Evolutionary conservation across 1,284 basidiomycete genomes (phyloP).

Genomic region (Ustilago curta): DNA sequence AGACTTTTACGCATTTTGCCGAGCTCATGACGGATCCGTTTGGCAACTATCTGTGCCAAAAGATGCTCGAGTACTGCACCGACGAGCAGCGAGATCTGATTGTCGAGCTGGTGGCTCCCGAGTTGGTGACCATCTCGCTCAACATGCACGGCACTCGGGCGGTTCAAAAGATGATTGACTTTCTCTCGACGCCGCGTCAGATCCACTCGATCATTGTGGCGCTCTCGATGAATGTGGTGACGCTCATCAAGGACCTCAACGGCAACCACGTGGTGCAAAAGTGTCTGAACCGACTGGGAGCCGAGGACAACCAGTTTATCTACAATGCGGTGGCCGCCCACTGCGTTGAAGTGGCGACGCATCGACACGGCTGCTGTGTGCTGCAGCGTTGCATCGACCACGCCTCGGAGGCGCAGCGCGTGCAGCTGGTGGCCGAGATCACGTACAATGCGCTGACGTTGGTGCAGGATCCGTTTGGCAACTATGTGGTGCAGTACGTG

Average conservation of each 20-base stretch:
- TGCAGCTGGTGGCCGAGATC: constrained; percentile 98
- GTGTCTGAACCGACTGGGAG: constrained; percentile 95
- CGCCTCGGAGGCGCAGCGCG: constrained; percentile 91
- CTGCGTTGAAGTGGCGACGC: constrained; percentile 98
- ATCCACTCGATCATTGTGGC: constrained; percentile 98
- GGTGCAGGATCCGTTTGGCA: constrained; percentile 98
- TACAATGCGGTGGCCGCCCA: constrained; percentile 99
- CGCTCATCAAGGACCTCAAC: constrained; percentile 99
- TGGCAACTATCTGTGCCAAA: constrained; percentile 99
- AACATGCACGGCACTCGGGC: constrained; percentile 99
- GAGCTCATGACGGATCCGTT: constrained; percentile 99
- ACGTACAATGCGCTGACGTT: constrained; percentile 97
- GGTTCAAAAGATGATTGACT: constrained; percentile 99
- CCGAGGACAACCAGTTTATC: constrained; percentile 99
- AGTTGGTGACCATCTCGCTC: constrained; percentile 95
- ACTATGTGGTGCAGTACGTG: constrained; percentile 97
- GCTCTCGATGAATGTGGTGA: constrained; percentile 95
- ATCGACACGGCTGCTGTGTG: constrained; percentile 98
- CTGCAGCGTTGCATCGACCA: constrained; percentile 98
- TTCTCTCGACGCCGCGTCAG: constrained; percentile 77
- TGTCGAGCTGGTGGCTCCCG: constrained; percentile 95
- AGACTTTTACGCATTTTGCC: constrained; percentile 97
- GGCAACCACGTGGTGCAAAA: constrained; percentile 99
- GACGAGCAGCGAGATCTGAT: constrained; percentile 98
- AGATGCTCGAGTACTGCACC: constrained; percentile 95